Evolutionary conservation across 495 filamentous ascomycete genomes (phyloP), one percentile per base, ranked within the genome.

Genomic region (Letharia columbiana): DNA sequence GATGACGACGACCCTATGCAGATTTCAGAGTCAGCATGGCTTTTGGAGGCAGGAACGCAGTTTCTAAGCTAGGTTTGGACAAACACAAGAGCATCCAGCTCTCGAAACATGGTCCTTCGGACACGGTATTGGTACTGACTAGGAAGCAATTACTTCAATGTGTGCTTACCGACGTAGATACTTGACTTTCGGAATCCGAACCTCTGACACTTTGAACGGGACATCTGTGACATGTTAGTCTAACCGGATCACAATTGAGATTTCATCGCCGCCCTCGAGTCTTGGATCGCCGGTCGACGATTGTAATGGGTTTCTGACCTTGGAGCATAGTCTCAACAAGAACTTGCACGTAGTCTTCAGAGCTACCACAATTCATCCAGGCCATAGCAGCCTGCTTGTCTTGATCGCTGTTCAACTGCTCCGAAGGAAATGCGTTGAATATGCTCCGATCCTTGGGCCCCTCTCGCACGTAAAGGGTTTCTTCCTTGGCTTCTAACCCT

Each of bases 301-400:
- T 35, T 56, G 28, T 56, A 8, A 18, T 28, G 52, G 52, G 23
- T 8, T 35, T 18, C 66, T 67, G 35, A 67, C 66, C 66, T 49
- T 40, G 37, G 20, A 67, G 20, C 61, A 63, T 60, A 23, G 33
- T 13, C 42, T 67, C 56, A 20, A 63, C 4, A 2, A 59, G 18
- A 9, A 23, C 60, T 9, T 63, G 47, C 17, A 63, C 35, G 5
- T 62, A 67, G 8, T 50, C 47, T 17, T 41, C 18, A 3, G 65
- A 39, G 23, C 52, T 39, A 17, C 52, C 42, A 23, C 37, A 39
- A 1, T 42, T 33, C 35, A 63, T 62, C 31, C 61, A 63, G 2
- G 60, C 45, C 7, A 67, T 35, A 13, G 45, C 52, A 11, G 66
- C 60, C 13, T 60, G 23, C 35, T 63, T 67, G 28, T 63, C 61